A percentile compares a stretch with the other conserved stretches of the same genome.
These are phyloP conservation scores for Heracleum sosnowskyi DNA, from an alignment of 129 eudicot species.

Conservation along the genomic window DNA sequence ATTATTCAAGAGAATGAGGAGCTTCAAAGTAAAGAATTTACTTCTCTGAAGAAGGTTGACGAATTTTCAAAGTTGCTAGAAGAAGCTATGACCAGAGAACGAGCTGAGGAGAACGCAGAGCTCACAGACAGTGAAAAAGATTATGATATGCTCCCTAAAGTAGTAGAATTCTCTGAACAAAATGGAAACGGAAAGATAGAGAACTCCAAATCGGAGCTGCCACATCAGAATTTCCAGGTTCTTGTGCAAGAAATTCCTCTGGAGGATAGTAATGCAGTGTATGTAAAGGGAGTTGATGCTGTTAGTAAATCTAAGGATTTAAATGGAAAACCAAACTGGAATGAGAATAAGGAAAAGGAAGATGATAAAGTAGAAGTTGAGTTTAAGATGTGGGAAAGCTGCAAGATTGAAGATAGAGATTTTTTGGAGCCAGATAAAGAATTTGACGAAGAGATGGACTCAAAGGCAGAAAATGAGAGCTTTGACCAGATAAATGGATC, in stretches of 20 bases:
- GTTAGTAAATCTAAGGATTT: slow-evolving; percentile 14
- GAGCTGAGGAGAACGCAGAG: slow-evolving; percentile 47
- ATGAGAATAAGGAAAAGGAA: slow-evolving; percentile 29
- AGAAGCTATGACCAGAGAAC: slow-evolving; percentile 40
- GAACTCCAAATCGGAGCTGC: slow-evolving; percentile 37
- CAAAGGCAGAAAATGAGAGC: slow-evolving; percentile 63
- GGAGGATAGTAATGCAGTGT: slow-evolving; percentile 20
- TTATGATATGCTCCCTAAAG: slow-evolving; percentile 89
- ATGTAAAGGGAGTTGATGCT: slow-evolving; percentile 18
- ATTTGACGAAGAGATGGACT: slow-evolving; percentile 64
- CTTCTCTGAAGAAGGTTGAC: slow-evolving; percentile 45
- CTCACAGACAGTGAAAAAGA: slow-evolving; percentile 79
- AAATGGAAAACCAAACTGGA: slow-evolving; percentile 37
- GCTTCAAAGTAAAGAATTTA: slow-evolving; percentile 52
- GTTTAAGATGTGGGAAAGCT: slow-evolving; percentile 96
- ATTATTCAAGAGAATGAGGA: slow-evolving; percentile 63
- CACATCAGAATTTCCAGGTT: slow-evolving; percentile 24
- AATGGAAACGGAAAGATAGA: slow-evolving; percentile 31
- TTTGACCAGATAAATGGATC: slow-evolving; percentile 54
- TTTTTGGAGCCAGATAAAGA: slow-evolving; percentile 61
- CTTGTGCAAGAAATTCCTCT: slow-evolving; percentile 24
- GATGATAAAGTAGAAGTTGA: slow-evolving; percentile 38
- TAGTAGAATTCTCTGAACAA: slow-evolving; percentile 81
- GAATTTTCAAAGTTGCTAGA: slow-evolving; percentile 70
- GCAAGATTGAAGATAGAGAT: slow-evolving; percentile 85